A percentile compares a stretch with the other conserved stretches of the same genome.
These are phyloP conservation scores for Nemania abortiva DNA, from an alignment of 2,329 filamentous ascomycete species.

Conservation along the genomic window DNA sequence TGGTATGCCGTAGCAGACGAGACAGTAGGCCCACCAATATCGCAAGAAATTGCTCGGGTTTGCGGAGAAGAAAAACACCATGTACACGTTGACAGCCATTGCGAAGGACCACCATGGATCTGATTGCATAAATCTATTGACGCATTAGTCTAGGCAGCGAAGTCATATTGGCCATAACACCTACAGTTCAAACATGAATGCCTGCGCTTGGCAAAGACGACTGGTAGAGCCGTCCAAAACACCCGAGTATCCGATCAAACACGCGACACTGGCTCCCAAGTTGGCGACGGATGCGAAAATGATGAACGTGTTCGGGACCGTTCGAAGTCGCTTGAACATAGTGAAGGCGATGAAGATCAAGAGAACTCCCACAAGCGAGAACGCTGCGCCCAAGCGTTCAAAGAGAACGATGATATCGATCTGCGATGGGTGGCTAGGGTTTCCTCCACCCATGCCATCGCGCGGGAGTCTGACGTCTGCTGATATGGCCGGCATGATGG, in stretches of 20 bases:
- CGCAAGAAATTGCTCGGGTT: constrained; percentile 76
- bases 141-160: constrained; percentile 25
- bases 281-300: constrained; percentile 72
- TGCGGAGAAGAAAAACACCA: constrained; percentile 73
- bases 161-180: constrained; percentile 49
- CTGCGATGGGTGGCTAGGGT: constrained; percentile 40
- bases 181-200: constrained; percentile 75
- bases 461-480: background rate
- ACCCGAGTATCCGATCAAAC: constrained; percentile 77
- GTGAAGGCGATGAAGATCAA: constrained; percentile 66
- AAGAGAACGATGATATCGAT: constrained; percentile 58
- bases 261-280: constrained; percentile 71
- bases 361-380: constrained; percentile 65
- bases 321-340: constrained; percentile 64
- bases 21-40: constrained; percentile 76
- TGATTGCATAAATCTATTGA: constrained; percentile 77
- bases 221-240: constrained; percentile 66
- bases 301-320: constrained; percentile 72
- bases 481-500: constrained; percentile 26
- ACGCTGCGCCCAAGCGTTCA: constrained; percentile 65
- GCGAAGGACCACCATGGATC: constrained; percentile 83
- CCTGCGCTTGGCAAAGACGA: constrained; percentile 71
- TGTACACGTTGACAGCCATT: constrained; percentile 85
- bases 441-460: background rate
- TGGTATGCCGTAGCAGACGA: constrained; percentile 78